Percentiles rank a stretch among this genome's conserved stretches.
phyloP scores from a whole-genome alignment of 352 stramenopile species.

The Phytopythium aichiense region DNA sequence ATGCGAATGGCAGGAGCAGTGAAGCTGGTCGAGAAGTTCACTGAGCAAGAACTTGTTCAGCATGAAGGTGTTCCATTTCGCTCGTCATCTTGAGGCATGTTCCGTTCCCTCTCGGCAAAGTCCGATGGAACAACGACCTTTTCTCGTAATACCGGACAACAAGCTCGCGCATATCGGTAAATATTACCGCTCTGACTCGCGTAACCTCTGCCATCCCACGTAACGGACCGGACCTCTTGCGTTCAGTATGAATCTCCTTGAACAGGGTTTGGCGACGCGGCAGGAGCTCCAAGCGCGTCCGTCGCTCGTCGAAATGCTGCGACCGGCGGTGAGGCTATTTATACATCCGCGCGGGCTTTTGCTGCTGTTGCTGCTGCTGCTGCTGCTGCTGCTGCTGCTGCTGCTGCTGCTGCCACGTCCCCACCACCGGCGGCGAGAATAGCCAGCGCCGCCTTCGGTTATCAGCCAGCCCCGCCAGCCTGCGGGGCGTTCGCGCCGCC shows the following conservation, averaged over 20 bases:
- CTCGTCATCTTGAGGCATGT: no score
- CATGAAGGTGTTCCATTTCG: no score
- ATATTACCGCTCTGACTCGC: not conserved
- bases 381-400: not conserved
- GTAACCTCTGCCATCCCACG: not conserved
- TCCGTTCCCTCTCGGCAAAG: not conserved
- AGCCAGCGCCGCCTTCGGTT: not conserved
- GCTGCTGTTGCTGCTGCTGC: not conserved
- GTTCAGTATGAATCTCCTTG: not conserved
- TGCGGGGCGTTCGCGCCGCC: not conserved
- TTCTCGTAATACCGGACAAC: not conserved
- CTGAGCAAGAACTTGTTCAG: no score
- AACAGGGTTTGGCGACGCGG: not conserved
- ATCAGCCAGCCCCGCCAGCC: not conserved
- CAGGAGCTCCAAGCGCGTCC: no score
- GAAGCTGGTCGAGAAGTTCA: not conserved
- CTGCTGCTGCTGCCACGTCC: not conserved
- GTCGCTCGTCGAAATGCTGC: slow-evolving; percentile 1
- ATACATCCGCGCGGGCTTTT: not conserved
- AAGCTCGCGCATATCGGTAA: not conserved
- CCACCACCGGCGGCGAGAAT: not conserved
- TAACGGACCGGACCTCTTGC: not conserved
- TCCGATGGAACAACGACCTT: not conserved
- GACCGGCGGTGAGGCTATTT: not conserved
- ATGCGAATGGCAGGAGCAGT: not conserved